A percentile compares a stretch with the other conserved stretches of the same genome.
These are phyloP conservation scores for Hemisphaericaspora lyxosophila DNA, from an alignment of 1,139 yeast genomes.

Conservation along the genomic window DNA sequence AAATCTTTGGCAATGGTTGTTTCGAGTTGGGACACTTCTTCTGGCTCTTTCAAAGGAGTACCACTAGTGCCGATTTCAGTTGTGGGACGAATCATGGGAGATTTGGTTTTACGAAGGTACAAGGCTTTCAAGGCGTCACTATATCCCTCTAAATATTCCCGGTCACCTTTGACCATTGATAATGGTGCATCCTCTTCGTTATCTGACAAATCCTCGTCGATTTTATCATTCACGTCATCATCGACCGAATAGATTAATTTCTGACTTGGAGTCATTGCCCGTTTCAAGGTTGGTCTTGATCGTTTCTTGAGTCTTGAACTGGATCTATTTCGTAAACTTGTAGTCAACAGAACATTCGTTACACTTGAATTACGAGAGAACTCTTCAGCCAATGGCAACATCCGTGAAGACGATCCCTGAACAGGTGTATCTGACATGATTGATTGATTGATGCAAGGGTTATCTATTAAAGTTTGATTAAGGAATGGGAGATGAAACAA, in stretches of 20 bases:
- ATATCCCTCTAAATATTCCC: conserved; percentile 71
- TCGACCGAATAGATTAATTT: conserved; percentile 66
- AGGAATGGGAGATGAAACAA: not conserved
- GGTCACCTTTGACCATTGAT: conserved; percentile 30
- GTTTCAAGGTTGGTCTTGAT: conserved; percentile 25
- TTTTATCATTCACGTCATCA: conserved; percentile 54
- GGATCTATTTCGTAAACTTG: conserved; percentile 11
- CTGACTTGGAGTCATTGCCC: conserved; percentile 21
- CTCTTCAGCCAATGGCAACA: conserved; percentile 3
- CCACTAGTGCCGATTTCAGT: not conserved
- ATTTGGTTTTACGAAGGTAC: conserved; percentile 22
- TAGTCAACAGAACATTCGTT: conserved; percentile 9
- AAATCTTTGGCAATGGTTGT: conserved; percentile 19
- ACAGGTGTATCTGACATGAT: conserved; percentile 10
- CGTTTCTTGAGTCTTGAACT: conserved; percentile 10
- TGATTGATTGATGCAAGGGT: not conserved
- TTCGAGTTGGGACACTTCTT: conserved; percentile 15
- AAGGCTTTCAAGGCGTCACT: conserved; percentile 61
- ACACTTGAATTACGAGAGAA: conserved; percentile 10
- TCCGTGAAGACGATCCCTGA: conserved; percentile 10
- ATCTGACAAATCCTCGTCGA: conserved; percentile 51
- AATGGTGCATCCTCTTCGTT: conserved; percentile 27
- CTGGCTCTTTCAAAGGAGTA: conserved; percentile 7
- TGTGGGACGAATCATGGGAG: conserved; percentile 5
- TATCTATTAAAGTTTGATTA: not conserved